These are phyloP conservation scores for Xylariomycetidae sp. DNA, from an alignment of 2,329 filamentous ascomycete species.

Conservation along the genomic window DNA sequence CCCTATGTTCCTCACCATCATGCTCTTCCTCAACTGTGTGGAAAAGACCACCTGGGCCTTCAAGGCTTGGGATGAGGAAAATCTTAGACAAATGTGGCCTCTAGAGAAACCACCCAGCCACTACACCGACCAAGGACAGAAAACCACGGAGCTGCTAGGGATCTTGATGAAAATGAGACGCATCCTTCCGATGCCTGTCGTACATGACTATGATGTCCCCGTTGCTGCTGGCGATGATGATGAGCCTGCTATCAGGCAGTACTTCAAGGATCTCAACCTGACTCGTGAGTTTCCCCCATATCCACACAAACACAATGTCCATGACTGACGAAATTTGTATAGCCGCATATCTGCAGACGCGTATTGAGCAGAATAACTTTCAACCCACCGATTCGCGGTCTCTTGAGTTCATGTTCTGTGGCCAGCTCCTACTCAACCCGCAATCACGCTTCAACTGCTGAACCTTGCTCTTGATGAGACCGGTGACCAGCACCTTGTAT, in stretches of 20 bases:
- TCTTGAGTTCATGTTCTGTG: slow-evolving; percentile 41
- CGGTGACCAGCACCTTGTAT: too few species aligned
- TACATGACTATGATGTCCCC: slow-evolving; percentile 41
- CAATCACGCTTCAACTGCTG: too few species aligned
- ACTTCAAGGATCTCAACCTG: slow-evolving; percentile 52
- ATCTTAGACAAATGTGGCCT: slow-evolving; percentile 56
- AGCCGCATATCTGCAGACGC: slow-evolving; percentile 37
- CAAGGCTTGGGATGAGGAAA: slow-evolving; percentile 62
- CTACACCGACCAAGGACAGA: slow-evolving; percentile 56
- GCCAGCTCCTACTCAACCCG: slow-evolving; percentile 34
- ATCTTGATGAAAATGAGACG: slow-evolving; percentile 60
- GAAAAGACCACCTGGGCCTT: slow-evolving; percentile 67
- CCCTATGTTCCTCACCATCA: slow-evolving; percentile 55
- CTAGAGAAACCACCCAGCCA: slow-evolving; percentile 52
- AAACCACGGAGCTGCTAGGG: slow-evolving; percentile 53
- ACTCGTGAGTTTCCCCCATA: slow-evolving; percentile 44
- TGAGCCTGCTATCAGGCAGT: slow-evolving; percentile 40
- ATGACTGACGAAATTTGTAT: too few species aligned
- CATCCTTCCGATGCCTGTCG: slow-evolving; percentile 49
- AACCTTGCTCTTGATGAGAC: too few species aligned
- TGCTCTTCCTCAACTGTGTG: slow-evolving; percentile 61
- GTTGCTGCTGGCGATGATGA: slow-evolving; percentile 44
- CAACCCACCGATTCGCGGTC: slow-evolving; percentile 43
- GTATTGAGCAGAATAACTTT: slow-evolving; percentile 49
- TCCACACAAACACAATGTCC: too few species aligned